phyloP scores from a whole-genome alignment of 2,329 filamentous ascomycete genomes.

The Ilyonectria destructans region DNA sequence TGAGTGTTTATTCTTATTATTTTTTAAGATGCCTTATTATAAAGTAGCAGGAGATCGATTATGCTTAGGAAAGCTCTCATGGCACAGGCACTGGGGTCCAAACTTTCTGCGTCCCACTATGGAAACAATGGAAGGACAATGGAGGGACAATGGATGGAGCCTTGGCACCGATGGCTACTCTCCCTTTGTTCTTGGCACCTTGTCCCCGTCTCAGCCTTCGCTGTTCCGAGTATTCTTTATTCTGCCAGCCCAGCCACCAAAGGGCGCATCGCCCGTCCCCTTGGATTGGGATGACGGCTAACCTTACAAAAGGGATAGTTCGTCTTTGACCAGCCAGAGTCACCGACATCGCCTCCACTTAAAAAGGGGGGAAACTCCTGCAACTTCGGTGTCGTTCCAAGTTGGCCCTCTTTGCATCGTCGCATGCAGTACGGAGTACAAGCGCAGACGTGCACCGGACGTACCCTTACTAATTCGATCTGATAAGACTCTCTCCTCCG shows the following conservation, averaged over 20 bases:
- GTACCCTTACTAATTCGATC: background rate
- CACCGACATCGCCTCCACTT: background rate
- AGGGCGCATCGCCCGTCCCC: too few species aligned
- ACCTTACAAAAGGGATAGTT: slow-evolving; percentile 1
- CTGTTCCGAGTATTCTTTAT: background rate
- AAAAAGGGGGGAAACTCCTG: background rate
- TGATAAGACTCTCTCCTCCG: background rate
- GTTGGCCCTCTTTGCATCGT: background rate
- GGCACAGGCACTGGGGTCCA: too few species aligned
- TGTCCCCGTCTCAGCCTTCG: background rate
- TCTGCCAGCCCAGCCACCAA: background rate
- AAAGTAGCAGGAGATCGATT: too few species aligned
- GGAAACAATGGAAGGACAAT: too few species aligned
- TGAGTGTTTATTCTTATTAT: too few species aligned
- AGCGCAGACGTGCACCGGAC: background rate
- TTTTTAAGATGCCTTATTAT: too few species aligned
- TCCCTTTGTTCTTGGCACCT: background rate
- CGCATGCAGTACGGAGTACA: background rate
- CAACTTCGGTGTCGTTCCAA: background rate
- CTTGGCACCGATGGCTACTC: background rate
- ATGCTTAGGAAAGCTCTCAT: too few species aligned
- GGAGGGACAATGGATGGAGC: too few species aligned
- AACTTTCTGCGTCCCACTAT: too few species aligned
- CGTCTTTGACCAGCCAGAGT: background rate
- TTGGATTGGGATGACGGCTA: background rate